phyloP scores from a whole-genome alignment of 306 rosid genomes.

The Cucurbita argyrosperma region DNA sequence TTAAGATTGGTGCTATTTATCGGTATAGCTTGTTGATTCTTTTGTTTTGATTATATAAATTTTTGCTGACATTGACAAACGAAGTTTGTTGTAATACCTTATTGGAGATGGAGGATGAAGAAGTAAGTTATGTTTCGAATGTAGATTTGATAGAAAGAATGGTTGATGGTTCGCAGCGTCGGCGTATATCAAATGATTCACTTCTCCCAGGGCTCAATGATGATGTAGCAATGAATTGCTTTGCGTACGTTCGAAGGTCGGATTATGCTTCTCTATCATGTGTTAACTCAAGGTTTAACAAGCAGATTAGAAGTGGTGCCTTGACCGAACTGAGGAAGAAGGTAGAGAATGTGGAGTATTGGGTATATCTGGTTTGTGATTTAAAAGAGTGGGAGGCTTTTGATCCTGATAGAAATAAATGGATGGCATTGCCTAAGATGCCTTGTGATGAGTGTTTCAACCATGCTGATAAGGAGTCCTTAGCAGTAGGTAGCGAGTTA shows the following conservation, averaged over 20 bases:
- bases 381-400: slow-evolving; percentile 74
- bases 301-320: slow-evolving; percentile 51
- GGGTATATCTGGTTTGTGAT: slow-evolving; percentile 85
- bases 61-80: slow-evolving; percentile 26
- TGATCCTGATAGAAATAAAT: slow-evolving; percentile 40
- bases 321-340: slow-evolving; percentile 56
- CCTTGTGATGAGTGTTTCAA: slow-evolving; percentile 94
- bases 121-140: neutral
- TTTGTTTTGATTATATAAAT: neutral
- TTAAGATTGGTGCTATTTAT: neutral
- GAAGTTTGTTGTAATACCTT: slow-evolving; percentile 4
- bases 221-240: slow-evolving; percentile 68
- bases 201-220: slow-evolving; percentile 76
- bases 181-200: slow-evolving; percentile 48
- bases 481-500: slow-evolving; percentile 73
- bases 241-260: slow-evolving; percentile 57
- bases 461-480: slow-evolving; percentile 86
- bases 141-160: slow-evolving; percentile 6
- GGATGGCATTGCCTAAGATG: slow-evolving; percentile 75
- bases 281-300: slow-evolving; percentile 44
- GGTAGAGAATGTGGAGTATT: slow-evolving; percentile 49
- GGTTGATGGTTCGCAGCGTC: slow-evolving; percentile 37
- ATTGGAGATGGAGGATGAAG: neutral
- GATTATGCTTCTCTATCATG: slow-evolving; percentile 50
- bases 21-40: neutral